Conservation (phyloP, 768 basidiomycete genomes). For the Boletus reticuloceps region DNA sequence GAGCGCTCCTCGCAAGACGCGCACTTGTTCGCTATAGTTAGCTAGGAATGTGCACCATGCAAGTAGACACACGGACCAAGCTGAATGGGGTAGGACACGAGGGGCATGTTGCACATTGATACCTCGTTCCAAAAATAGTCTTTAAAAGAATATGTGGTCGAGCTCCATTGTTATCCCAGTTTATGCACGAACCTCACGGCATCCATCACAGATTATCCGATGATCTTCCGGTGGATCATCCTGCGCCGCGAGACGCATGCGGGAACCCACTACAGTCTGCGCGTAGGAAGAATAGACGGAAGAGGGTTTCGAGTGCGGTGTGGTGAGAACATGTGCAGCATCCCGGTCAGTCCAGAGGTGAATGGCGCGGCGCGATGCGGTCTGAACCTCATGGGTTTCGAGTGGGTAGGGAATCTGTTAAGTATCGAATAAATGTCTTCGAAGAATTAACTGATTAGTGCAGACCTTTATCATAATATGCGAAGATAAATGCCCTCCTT, state of each 20-base stretch:
- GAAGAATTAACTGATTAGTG: background rate
- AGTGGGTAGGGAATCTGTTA: constrained; percentile 83
- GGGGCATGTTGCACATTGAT: constrained; percentile 89
- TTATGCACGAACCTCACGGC: constrained; percentile 48
- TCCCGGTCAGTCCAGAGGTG: constrained; percentile 77
- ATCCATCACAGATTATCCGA: constrained; percentile 57
- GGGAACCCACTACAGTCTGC: constrained; percentile 62
- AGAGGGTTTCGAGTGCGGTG: constrained; percentile 48
- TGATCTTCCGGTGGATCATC: constrained; percentile 47
- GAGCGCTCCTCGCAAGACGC: constrained; percentile 75
- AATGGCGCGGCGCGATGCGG: constrained; percentile 70
- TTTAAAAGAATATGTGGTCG: constrained; percentile 26
- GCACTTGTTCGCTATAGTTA: constrained; percentile 50
- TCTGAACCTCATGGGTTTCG: constrained; percentile 68
- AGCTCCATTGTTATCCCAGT: background rate
- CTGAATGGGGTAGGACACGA: constrained; percentile 70
- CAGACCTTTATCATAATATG: constrained; percentile 93
- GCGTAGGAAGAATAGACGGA: constrained; percentile 64
- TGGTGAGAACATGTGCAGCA: constrained; percentile 55
- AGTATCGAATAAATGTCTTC: constrained; percentile 1
- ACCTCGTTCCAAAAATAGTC: constrained; percentile 76
- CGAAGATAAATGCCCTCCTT: constrained; percentile 76
- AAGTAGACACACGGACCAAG: constrained; percentile 46
- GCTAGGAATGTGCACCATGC: background rate
- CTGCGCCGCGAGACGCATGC: constrained; percentile 33